phyloP scores from a whole-genome alignment of 208 protist species.

The Spongospora subterranea region DNA sequence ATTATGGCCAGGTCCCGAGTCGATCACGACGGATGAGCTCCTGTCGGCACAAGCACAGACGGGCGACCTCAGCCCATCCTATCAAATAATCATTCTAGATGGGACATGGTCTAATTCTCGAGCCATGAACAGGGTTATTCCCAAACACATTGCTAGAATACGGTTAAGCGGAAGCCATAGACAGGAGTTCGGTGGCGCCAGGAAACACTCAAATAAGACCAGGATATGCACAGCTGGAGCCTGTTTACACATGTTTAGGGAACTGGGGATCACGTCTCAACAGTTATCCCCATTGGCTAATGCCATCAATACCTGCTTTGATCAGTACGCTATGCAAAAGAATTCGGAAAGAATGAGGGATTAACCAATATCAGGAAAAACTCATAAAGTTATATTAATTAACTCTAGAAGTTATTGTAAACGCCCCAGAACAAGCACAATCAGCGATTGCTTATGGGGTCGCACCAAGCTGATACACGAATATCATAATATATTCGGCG shows the following conservation, averaged over 20 bases:
- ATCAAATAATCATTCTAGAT: slow-evolving; percentile 14
- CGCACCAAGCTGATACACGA: not conserved
- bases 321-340: not conserved
- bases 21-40: slow-evolving; percentile 9
- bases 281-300: slow-evolving; percentile 44
- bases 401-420: no score
- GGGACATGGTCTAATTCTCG: slow-evolving; percentile 29
- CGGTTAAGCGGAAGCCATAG: slow-evolving; percentile 10
- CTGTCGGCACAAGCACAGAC: not conserved
- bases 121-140: not conserved
- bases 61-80: not conserved
- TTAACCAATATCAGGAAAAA: not conserved
- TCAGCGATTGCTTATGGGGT: not conserved
- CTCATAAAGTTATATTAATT: no score
- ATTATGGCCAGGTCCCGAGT: slow-evolving; percentile 28
- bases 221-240: slow-evolving; percentile 30
- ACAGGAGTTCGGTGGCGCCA: slow-evolving; percentile 28
- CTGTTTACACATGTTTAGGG: slow-evolving; percentile 14
- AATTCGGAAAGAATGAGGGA: not conserved
- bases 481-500: not conserved
- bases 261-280: not conserved
- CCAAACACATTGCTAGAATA: not conserved
- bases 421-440: no score
- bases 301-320: slow-evolving; percentile 36
- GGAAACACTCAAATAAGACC: slow-evolving; percentile 39